Evolutionary conservation across 139 green algal genomes (phyloP).

Genomic region (Protoeuglena noctilucae): DNA sequence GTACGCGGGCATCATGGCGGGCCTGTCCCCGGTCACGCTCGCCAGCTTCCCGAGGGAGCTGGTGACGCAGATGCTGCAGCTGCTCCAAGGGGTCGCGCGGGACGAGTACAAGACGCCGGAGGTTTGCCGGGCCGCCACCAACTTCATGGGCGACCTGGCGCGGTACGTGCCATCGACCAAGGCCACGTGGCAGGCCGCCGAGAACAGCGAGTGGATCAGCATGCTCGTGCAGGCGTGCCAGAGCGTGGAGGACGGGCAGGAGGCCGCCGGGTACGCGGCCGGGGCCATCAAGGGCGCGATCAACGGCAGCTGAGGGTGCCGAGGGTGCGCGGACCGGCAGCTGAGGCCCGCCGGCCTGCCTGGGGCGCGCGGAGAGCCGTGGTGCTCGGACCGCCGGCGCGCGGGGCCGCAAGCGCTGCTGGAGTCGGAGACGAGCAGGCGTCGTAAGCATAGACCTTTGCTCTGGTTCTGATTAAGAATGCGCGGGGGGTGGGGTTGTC

Average conservation of each 20-base stretch:
- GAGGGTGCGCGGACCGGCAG: too few species aligned
- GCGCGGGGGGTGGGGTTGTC: too few species aligned
- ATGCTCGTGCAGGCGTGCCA: background rate
- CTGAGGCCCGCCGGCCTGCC: too few species aligned
- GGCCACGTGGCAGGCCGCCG: background rate
- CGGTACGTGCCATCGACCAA: background rate
- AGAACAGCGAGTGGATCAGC: too few species aligned
- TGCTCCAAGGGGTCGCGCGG: background rate
- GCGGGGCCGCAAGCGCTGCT: too few species aligned
- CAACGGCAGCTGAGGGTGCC: too few species aligned
- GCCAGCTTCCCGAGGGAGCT: background rate
- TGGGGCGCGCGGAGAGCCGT: too few species aligned
- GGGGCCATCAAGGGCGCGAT: background rate
- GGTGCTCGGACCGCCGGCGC: too few species aligned
- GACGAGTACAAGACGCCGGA: background rate
- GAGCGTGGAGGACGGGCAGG: background rate
- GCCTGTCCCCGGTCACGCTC: conserved; percentile 13
- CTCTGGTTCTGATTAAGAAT: too few species aligned
- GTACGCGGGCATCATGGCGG: conserved; percentile 70
- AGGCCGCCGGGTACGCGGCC: background rate
- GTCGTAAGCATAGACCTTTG: too few species aligned
- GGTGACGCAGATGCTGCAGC: background rate
- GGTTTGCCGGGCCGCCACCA: background rate
- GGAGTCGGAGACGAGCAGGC: too few species aligned
- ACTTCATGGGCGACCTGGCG: background rate